Percentiles rank a stretch among this genome's conserved stretches.
Conservation (phyloP, 352 stramenopile species). For the Globisporangium spinosum region DNA sequence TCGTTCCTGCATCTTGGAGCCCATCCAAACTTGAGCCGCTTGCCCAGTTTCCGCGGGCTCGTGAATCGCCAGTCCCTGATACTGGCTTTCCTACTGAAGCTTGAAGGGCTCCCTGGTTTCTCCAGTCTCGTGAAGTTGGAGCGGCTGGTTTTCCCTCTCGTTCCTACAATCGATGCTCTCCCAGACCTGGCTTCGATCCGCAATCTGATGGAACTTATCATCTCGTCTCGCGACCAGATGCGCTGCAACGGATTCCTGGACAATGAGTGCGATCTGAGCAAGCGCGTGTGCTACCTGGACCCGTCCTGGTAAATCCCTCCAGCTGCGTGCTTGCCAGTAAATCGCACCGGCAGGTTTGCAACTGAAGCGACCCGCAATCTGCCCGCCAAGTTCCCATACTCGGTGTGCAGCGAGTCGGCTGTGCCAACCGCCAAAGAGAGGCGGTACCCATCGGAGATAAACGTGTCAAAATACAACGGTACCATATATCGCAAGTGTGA, state of each 20-base stretch:
- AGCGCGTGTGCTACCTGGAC: slow-evolving; percentile 3
- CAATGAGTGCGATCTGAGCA: slow-evolving; percentile 8
- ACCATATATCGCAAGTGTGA: slow-evolving; percentile 25
- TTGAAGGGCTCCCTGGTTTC: neutral
- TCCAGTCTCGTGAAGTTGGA: neutral
- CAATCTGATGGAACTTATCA: slow-evolving; percentile 5
- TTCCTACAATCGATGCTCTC: neutral
- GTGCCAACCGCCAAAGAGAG: neutral
- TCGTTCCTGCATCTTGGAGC: neutral
- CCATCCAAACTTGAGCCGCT: neutral
- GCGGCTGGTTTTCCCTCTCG: neutral
- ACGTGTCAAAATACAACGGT: slow-evolving; percentile 21
- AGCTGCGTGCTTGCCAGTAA: neutral
- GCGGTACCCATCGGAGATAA: slow-evolving; percentile 2
- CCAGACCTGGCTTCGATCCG: slow-evolving; percentile 9
- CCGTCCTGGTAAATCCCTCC: neutral
- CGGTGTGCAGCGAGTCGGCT: neutral
- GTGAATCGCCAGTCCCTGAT: neutral
- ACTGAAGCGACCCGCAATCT: neutral
- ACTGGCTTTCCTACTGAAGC: neutral
- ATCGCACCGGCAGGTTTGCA: slow-evolving; percentile 3
- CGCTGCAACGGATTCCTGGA: slow-evolving; percentile 21
- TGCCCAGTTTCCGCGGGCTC: neutral
- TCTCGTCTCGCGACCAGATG: neutral
- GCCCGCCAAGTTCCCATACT: neutral